These are phyloP conservation scores for Cerrena zonata DNA, from an alignment of 1,284 basidiomycete genomes.

Conservation along the genomic window DNA sequence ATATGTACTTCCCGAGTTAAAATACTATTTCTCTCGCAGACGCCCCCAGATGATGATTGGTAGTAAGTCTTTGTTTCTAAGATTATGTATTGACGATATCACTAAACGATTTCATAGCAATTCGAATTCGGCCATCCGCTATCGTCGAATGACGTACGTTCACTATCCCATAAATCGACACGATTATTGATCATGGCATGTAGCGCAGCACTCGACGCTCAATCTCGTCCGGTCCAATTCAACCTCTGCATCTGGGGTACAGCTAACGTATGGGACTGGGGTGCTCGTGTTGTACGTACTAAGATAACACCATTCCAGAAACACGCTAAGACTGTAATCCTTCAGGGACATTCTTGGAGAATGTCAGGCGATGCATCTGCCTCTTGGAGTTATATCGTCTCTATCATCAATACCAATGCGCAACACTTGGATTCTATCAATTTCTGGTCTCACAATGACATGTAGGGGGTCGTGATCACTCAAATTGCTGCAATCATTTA, in stretches of 20 bases:
- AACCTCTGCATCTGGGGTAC: slow-evolving; percentile 48
- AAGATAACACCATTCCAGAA: neutral
- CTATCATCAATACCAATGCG: slow-evolving; percentile 40
- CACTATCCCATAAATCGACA: slow-evolving; percentile 2
- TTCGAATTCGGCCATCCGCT: slow-evolving; percentile 51
- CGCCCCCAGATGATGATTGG: slow-evolving; percentile 39
- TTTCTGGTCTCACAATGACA: slow-evolving; percentile 51
- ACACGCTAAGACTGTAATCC: neutral
- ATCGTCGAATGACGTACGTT: slow-evolving; percentile 48
- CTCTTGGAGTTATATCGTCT: slow-evolving; percentile 44
- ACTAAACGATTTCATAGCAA: slow-evolving; percentile 41
- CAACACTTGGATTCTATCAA: slow-evolving; percentile 36
- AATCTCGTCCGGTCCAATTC: slow-evolving; percentile 40
- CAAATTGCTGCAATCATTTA: neutral
- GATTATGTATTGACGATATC: slow-evolving; percentile 2
- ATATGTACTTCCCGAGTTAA: no score
- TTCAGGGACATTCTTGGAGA: slow-evolving; percentile 51
- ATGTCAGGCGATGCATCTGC: slow-evolving; percentile 47
- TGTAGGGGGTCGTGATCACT: no score
- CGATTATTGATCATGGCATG: neutral
- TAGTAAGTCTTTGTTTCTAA: slow-evolving; percentile 35
- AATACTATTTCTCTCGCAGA: slow-evolving; percentile 28
- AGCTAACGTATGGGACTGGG: slow-evolving; percentile 51
- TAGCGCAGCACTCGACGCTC: slow-evolving; percentile 40
- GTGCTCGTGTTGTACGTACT: slow-evolving; percentile 40